Evolutionary conservation across 768 basidiomycete genomes (phyloP), one percentile per base, ranked within the genome.

Genomic region (Pisolithus tinctorius): DNA sequence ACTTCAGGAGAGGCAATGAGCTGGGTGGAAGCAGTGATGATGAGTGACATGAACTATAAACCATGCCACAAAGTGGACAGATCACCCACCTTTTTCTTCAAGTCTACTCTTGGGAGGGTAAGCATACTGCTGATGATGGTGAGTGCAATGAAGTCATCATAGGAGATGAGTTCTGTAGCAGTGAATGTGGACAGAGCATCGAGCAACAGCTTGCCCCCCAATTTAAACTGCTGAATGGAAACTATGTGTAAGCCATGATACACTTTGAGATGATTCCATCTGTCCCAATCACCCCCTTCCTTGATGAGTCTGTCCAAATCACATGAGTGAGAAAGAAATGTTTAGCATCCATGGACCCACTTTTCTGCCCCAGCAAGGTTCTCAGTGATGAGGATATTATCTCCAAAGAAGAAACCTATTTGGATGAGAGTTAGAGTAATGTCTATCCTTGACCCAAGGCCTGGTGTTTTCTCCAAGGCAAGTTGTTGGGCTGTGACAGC

Each of bases 281-380:
- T 77, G 67, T 99, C 95, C 95, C 95, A 99, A 71, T 99, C 95
- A 44, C 95, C 95, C 0, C 95, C 95, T 65, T 92, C 81, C 60
- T 97, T 93, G 48, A 96, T 87, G 39, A 96, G 74, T 50, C 91
- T 93, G 62, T 17, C 38, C 14, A 17, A 38, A 23, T 13, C 31
- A 10, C 30, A 43, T 43, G 8, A 31, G 17, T 23, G 27, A 7
- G 27, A 20, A 20, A 29, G 27, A 29, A 29, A 76, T 84, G 56
- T 51, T 20, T 2, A 20, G 20, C 20, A 2, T 20, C 20, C 20
- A 2, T 20, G 20, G 20, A 20, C 20, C 20, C 20, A 93, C 88
- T 82, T 78, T 60, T 91, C 87, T 0, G 94, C 94, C 59, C 85
- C 83, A 27, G 80, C 72, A 42, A 97, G 80, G 58, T 90, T 81